Conservation (phyloP, 257 asterid species). For the Solanum chmielewskii region DNA sequence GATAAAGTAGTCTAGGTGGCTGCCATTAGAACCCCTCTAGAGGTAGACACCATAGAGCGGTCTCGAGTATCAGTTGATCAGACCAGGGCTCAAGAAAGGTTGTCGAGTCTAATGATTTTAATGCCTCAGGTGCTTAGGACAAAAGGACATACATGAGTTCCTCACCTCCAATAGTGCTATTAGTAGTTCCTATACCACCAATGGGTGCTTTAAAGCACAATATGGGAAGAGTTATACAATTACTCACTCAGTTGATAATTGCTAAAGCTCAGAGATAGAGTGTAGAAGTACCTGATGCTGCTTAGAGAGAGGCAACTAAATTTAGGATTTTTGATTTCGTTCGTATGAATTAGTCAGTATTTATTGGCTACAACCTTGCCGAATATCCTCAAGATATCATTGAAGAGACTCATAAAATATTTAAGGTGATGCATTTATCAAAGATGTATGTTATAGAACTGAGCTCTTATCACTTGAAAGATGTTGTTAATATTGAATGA, state of each 20-base stretch:
- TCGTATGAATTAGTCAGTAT: neutral
- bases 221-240: too few relatives aligned
- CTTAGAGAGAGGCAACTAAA: neutral
- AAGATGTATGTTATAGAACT: neutral
- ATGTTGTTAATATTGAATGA: neutral
- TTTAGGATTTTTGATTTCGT: too few relatives aligned
- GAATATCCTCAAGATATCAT: neutral
- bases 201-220: too few relatives aligned
- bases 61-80: neutral
- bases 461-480: neutral
- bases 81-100: neutral
- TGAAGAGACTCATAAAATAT: neutral
- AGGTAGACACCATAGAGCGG: neutral
- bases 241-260: neutral
- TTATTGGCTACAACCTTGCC: neutral
- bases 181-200: neutral
- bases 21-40: neutral
- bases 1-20: neutral
- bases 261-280: neutral
- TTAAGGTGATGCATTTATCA: neutral
- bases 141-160: neutral
- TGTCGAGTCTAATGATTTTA: neutral
- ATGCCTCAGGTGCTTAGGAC: neutral
- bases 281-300: neutral
- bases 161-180: neutral